Base-by-base conservation (phyloP, 345 rosid genomes). In the Raphanus raphanistrum region DNA sequence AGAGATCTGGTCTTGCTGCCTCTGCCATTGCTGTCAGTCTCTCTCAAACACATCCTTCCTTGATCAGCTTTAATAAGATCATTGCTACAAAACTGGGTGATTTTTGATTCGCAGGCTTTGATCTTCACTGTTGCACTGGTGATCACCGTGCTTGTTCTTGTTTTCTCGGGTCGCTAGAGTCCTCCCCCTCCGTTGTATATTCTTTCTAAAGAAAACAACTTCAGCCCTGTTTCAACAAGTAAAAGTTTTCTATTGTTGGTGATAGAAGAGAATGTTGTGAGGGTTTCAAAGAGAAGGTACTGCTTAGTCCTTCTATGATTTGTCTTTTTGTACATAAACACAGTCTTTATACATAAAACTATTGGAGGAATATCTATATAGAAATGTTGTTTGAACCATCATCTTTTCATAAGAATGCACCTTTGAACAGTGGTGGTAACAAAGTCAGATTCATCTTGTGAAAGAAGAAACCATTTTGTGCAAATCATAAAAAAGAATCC, bases 1-100 rank as follows among this genome's bases (percentile, higher is more conserved):
- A 92, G 79, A 87, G 98, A 70, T 79, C 98, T 29, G 98, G 98
- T 67, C 97, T 94, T 57, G 95, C 93, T 79, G 97, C 97, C 58
- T 92, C 90, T 63, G 91, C 97, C 70, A 88, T 94, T 68, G 97
- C 96, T 79, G 98, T 92, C 72, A 90, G 98, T 84, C 17, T 63
- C 8, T 38, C 31, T 11, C 50, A 29, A 45, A 0, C 43, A 38
- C 9, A 62, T 62, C 25, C 10, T 62, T 31, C 3, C 16, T 32
- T 43, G 8, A 70, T 15, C 21, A 21, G 50, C 43, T 38, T 15
- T 25, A 10, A 36, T 41, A 38, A 10, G 15, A n/a, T 13, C 36
- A 59, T 48, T 9, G 16, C 38, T 28, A 36, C 27, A 59, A 29
- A 15, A 43, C 74, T 28, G 15, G 55, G 55, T 17, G 9, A 2